Evolutionary conservation across 495 filamentous ascomycete genomes (phyloP).

Genomic region (Lophium mytilinum): DNA sequence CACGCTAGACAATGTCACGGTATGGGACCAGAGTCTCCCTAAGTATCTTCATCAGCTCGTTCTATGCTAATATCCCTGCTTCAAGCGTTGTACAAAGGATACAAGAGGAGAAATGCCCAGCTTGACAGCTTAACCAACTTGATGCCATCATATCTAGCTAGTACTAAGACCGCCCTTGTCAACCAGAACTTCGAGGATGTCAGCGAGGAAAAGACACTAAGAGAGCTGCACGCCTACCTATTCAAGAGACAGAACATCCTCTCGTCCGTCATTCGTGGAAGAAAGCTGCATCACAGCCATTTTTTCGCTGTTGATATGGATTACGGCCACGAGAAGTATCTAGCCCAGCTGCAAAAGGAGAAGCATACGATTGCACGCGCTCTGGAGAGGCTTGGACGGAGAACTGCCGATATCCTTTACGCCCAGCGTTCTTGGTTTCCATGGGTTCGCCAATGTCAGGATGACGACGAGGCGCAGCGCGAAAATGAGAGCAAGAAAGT

Average conservation of each 20-base stretch:
- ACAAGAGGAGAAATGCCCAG: conserved; percentile 37
- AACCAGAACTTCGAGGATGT: conserved; percentile 39
- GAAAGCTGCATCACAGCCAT: conserved; percentile 46
- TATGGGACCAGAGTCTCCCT: not conserved
- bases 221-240: conserved; percentile 39
- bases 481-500: conserved; percentile 47
- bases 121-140: conserved; percentile 30
- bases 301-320: conserved; percentile 41
- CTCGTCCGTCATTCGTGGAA: conserved; percentile 43
- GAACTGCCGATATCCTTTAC: conserved; percentile 41
- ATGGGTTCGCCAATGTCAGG: conserved; percentile 42
- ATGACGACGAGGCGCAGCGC: conserved; percentile 39
- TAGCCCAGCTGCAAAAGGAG: conserved; percentile 39
- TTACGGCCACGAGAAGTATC: conserved; percentile 35
- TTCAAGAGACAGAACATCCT: conserved; percentile 40
- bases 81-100: conserved; percentile 40
- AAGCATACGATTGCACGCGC: conserved; percentile 36
- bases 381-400: conserved; percentile 41
- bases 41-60: not conserved
- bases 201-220: conserved; percentile 31
- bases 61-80: not conserved
- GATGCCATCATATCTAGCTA: conserved; percentile 33
- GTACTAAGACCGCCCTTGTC: conserved; percentile 30
- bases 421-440: conserved; percentile 42
- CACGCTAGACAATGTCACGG: conserved; percentile 42